Base-by-base conservation (phyloP, 2,329 filamentous ascomycete species). In the Colletotrichum camelliae region DNA sequence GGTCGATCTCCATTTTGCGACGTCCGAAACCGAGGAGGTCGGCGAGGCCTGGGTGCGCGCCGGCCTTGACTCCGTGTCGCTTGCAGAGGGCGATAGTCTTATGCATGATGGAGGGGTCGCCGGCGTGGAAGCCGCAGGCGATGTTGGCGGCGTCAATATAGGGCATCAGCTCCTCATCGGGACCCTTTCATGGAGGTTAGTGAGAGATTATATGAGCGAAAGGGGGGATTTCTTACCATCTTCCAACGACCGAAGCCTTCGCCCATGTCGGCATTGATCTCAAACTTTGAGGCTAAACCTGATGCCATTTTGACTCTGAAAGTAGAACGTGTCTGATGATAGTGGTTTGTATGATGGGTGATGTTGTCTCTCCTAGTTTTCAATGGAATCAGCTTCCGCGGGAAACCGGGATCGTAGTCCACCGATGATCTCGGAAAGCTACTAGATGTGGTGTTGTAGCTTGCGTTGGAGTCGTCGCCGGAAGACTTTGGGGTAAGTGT, bases 21-120 rank as follows among this genome's bases (percentile, higher is more conserved):
- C 92, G 86, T 4, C 92, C 92, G 78, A 94, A 94, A 10, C 92
- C 92, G 82, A 91, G 88, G 27, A 93, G 86, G 80, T 94, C 92
- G n/a, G 90, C 91, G 1, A 93, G 85, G 2, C 91, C 91, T 0
- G 92, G 92, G 78, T 94, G 92, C 0, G 92, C 92, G 9, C 92
- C 92, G 7, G 90, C 84, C 66, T 86, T 86, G 76, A 93, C 87
- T 73, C 86, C 86, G 81, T 92, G 88, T 57, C 87, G 81, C 82
- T 92, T 93, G 83, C 90, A 92, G 21, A 88, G 85, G 12, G 84
- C 85, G 13, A 93, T 88, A 0, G 91, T 93, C 72, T 90, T 85
- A 64, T 88, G 84, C 91, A 93, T 94, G 70, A 93, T 91, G n/a
- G 90, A 80, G 0, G 92, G 91, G 76, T 94, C 92, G 55, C 91